Evolutionary conservation across 495 filamentous ascomycete species (phyloP).

Genomic region (Aspergillus mulundensis): DNA sequence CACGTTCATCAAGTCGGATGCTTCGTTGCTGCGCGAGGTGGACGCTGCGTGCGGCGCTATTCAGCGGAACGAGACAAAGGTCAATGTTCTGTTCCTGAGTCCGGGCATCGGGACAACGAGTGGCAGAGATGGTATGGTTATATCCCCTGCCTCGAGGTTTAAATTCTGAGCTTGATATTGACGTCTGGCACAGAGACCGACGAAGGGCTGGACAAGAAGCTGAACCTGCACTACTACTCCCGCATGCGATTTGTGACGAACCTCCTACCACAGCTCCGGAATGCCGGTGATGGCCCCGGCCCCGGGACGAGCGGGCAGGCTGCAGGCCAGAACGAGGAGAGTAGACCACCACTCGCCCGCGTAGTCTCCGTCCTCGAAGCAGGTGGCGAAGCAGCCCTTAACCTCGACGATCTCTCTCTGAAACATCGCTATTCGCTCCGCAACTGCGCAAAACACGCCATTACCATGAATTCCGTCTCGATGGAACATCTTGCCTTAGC

Average conservation of each 20-base stretch:
- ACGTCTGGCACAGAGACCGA: neutral
- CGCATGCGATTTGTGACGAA: conserved; percentile 2
- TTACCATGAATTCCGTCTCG: neutral
- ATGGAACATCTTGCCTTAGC: neutral
- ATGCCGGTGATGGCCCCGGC: too few species aligned
- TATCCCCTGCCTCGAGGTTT: too few species aligned
- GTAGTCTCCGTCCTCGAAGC: conserved; percentile 1
- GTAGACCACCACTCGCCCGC: neutral
- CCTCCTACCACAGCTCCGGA: conserved; percentile 4
- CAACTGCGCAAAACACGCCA: neutral
- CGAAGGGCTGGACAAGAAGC: neutral
- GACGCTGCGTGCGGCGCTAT: conserved; percentile 1
- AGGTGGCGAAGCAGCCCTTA: neutral
- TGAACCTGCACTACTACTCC: neutral
- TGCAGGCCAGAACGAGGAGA: too few species aligned
- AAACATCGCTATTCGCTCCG: neutral
- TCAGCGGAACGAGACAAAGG: neutral
- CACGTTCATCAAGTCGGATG: neutral
- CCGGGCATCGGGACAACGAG: neutral
- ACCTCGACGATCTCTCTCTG: neutral
- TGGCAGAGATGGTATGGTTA: neutral
- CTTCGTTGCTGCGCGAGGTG: neutral
- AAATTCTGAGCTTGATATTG: too few species aligned
- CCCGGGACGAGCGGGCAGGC: too few species aligned
- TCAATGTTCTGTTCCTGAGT: neutral